Conservation (phyloP, 306 rosid genomes). For the Luffa acutangula region DNA sequence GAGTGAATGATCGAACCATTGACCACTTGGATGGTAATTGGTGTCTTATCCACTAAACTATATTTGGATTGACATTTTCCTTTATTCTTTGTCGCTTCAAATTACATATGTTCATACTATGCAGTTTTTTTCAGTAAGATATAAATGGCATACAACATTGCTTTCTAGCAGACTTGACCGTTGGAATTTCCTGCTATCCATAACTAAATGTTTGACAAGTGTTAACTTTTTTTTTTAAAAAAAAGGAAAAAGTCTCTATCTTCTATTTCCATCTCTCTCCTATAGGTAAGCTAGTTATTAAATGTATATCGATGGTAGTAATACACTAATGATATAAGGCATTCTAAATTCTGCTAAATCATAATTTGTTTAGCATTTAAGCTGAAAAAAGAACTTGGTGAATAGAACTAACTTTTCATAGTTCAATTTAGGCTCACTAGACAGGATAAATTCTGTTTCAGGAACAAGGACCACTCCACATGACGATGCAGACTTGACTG, state of each 20-base stretch:
- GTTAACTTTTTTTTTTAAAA: not conserved
- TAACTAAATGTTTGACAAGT: not conserved
- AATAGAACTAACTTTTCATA: not conserved
- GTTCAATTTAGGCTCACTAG: slow-evolving; percentile 11
- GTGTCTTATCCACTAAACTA: too few relatives aligned
- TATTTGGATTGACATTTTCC: too few relatives aligned
- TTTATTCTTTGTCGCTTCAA: not conserved
- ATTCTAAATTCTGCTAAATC: not conserved
- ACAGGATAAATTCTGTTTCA: slow-evolving; percentile 12
- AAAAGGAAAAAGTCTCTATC: too few relatives aligned
- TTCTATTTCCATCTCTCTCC: too few relatives aligned
- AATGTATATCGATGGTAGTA: not conserved
- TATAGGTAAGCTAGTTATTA: too few relatives aligned
- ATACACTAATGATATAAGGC: not conserved
- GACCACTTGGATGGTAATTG: too few relatives aligned
- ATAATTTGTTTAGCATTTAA: not conserved
- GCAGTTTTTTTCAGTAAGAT: not conserved
- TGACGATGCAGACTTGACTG: slow-evolving; percentile 12
- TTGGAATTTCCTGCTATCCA: not conserved
- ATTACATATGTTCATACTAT: not conserved
- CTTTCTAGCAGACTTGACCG: not conserved
- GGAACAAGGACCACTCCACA: not conserved
- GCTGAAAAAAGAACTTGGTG: not conserved
- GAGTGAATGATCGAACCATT: too few relatives aligned
- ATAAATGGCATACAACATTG: not conserved